Percentiles rank a stretch among this genome's conserved stretches.
Conservation (phyloP, 179 eudicot species). For the Sideroxylon spinosum region DNA sequence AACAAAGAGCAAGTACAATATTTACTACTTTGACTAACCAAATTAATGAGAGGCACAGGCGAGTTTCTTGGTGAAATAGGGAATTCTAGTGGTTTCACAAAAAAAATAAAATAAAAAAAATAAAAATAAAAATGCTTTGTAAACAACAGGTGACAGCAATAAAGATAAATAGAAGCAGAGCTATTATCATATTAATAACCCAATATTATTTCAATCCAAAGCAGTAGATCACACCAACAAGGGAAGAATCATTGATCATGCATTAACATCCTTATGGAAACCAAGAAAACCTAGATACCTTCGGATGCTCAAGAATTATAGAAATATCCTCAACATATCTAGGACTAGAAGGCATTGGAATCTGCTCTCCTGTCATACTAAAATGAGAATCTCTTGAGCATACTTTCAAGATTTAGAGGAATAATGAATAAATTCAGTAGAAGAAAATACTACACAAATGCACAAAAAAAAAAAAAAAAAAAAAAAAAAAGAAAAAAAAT, state of each 20-base stretch:
- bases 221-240: too few species aligned
- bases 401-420: not conserved
- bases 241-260: too few species aligned
- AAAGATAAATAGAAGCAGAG: too few species aligned
- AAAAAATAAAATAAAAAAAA: too few species aligned
- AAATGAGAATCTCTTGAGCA: slow-evolving; percentile 15
- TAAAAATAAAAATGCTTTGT: not conserved
- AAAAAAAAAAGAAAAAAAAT: too few species aligned
- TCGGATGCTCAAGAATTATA: slow-evolving; percentile 58
- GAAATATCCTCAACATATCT: slow-evolving; percentile 82
- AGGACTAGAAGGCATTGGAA: slow-evolving; percentile 79
- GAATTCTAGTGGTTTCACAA: not conserved
- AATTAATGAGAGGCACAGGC: not conserved
- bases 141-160: not conserved
- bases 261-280: not conserved
- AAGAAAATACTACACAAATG: not conserved
- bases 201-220: too few species aligned
- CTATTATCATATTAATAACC: too few species aligned
- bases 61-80: not conserved
- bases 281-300: slow-evolving; percentile 34
- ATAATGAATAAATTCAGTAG: not conserved
- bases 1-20: too few species aligned
- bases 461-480: not conserved
- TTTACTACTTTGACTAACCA: too few species aligned
- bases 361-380: slow-evolving; percentile 91